Conservation (phyloP, 2,329 filamentous ascomycete species). For the Hypomyces perniciosus region DNA sequence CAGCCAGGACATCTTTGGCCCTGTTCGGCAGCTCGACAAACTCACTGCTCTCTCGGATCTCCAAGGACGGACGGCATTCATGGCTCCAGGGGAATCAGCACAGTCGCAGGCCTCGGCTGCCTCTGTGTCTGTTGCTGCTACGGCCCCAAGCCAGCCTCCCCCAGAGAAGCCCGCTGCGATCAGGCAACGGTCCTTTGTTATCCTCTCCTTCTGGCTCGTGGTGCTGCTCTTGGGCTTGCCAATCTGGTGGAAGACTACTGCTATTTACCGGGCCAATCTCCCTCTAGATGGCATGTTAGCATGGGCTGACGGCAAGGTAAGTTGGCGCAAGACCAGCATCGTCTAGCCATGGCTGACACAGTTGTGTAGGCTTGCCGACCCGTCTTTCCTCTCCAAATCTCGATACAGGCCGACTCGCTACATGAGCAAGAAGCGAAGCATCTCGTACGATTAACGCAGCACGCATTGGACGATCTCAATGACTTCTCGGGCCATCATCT, state of each 20-base stretch:
- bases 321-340: constrained; percentile 13
- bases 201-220: constrained; percentile 86
- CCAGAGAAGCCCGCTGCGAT: constrained; percentile 68
- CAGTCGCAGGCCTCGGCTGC: constrained; percentile 14
- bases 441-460: constrained; percentile 74
- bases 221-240: constrained; percentile 79
- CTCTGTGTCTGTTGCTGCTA: constrained; percentile 16
- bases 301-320: constrained; percentile 86
- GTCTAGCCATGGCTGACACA: constrained; percentile 1
- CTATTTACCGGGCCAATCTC: constrained; percentile 79
- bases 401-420: constrained; percentile 63
- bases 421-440: constrained; percentile 62
- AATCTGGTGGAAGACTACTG: constrained; percentile 94
- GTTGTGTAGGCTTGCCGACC: constrained; percentile 70
- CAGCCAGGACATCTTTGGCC: not conserved
- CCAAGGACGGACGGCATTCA: constrained; percentile 7
- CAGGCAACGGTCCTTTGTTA: constrained; percentile 64
- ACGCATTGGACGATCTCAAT: constrained; percentile 78
- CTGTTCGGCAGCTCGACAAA: not conserved
- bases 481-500: constrained; percentile 82
- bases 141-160: constrained; percentile 48
- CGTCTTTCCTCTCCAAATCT: constrained; percentile 79
- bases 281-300: constrained; percentile 81
- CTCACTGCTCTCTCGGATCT: not conserved
- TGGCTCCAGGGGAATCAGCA: constrained; percentile 10